These are phyloP conservation scores for Volutella citrinella DNA, from an alignment of 2,329 filamentous ascomycete genomes.

Conservation along the genomic window DNA sequence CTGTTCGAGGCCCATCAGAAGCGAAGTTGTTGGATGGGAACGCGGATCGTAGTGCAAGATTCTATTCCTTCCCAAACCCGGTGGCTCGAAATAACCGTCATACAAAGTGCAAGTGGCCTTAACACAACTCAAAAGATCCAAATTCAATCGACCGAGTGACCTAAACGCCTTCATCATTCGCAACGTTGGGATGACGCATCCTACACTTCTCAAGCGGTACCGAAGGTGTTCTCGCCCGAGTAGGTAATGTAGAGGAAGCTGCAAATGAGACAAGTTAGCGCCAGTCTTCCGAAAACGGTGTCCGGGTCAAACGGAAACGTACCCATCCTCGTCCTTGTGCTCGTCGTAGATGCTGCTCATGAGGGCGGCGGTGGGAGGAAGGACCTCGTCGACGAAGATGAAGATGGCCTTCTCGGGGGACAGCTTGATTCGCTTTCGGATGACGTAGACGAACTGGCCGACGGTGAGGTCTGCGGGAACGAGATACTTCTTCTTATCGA, in stretches of 20 bases:
- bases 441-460: slow-evolving; percentile 99
- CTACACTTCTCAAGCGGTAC: slow-evolving; percentile 36
- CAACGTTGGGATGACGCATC: slow-evolving; percentile 18
- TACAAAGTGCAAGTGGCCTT: slow-evolving; percentile 25
- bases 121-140: slow-evolving; percentile 20
- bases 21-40: slow-evolving; percentile 11
- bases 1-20: background rate
- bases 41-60: slow-evolving; percentile 14
- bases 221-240: slow-evolving; percentile 99
- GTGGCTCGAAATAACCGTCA: slow-evolving; percentile 19
- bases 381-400: slow-evolving; percentile 98
- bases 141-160: slow-evolving; percentile 16
- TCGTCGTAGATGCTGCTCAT: slow-evolving; percentile 99
- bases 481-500: slow-evolving; percentile 99
- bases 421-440: slow-evolving; percentile 99
- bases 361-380: slow-evolving; percentile 91
- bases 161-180: slow-evolving; percentile 34
- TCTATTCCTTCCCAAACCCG: slow-evolving; percentile 19
- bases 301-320: slow-evolving; percentile 31
- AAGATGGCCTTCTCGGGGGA: slow-evolving; percentile 99
- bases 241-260: slow-evolving; percentile 99
- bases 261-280: slow-evolving; percentile 17
- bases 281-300: too few species aligned
- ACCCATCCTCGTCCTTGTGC: slow-evolving; percentile 84
- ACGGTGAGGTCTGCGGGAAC: slow-evolving; percentile 97